These are phyloP conservation scores for Eruca vesicaria DNA, from an alignment of 441 rosid species.

Conservation along the genomic window DNA sequence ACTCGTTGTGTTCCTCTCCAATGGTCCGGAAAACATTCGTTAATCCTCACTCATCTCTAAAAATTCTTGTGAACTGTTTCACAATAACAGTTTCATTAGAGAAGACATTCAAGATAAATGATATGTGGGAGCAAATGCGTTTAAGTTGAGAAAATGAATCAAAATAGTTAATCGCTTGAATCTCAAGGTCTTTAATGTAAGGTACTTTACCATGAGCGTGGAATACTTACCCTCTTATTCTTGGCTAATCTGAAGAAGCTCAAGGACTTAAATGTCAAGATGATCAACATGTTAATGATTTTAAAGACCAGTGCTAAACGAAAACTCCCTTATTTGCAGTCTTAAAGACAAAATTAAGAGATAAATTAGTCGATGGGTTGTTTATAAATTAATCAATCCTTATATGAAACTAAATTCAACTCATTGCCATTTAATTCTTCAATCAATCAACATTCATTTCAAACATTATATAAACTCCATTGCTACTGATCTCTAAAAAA, in stretches of 20 bases:
- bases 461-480: background rate
- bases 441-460: background rate
- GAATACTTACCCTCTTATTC: background rate
- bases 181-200: background rate
- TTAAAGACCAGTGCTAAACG: background rate
- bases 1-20: background rate
- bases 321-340: too few relatives aligned
- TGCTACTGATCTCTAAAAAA: too few relatives aligned
- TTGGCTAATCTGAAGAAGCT: too few relatives aligned
- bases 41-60: background rate
- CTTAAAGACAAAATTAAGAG: background rate
- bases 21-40: background rate
- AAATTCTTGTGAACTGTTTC: background rate
- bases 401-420: background rate
- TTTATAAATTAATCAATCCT: background rate
- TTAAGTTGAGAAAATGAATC: background rate
- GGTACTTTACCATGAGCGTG: background rate
- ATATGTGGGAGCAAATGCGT: background rate
- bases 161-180: too few relatives aligned
- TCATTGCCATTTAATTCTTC: background rate
- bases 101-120: too few relatives aligned
- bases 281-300: background rate
- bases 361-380: background rate
- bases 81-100: background rate
- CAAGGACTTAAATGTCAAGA: background rate